Evolutionary conservation across 371 early-diverging fungal genomes (phyloP).

Genomic region (Capillidium heterosporum): DNA sequence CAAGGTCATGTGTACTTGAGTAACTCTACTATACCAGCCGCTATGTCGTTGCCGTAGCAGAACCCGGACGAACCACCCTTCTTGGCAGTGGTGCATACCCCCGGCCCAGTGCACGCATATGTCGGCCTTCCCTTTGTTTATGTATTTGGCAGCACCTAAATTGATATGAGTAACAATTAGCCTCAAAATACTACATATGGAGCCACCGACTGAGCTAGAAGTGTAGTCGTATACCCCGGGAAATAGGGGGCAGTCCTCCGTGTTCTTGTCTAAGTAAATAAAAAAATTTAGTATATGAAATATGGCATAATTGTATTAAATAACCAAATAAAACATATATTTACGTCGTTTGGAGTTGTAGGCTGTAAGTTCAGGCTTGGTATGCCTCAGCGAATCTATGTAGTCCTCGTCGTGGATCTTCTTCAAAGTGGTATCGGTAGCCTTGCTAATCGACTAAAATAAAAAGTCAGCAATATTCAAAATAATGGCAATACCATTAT

Average conservation of each 20-base stretch:
- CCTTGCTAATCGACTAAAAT: slow-evolving; percentile 56
- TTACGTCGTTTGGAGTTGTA: slow-evolving; percentile 48
- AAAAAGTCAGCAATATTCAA: background rate
- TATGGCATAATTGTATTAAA: background rate
- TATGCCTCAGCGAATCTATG: slow-evolving; percentile 86
- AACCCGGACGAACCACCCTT: slow-evolving; percentile 93
- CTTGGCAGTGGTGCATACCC: slow-evolving; percentile 97
- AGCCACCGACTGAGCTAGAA: slow-evolving; percentile 80
- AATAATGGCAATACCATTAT: slow-evolving; percentile 32
- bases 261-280: slow-evolving; percentile 45
- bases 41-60: slow-evolving; percentile 99
- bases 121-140: slow-evolving; percentile 80
- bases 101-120: slow-evolving; percentile 98
- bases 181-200: slow-evolving; percentile 42
- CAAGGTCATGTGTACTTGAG: slow-evolving; percentile 28
- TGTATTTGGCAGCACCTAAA: slow-evolving; percentile 67
- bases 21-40: slow-evolving; percentile 88
- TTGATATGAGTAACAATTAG: too few relatives aligned
- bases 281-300: slow-evolving; percentile 11
- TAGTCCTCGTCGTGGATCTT: slow-evolving; percentile 98
- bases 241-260: slow-evolving; percentile 97
- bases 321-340: slow-evolving; percentile 42
- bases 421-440: slow-evolving; percentile 84
- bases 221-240: slow-evolving; percentile 93
- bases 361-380: slow-evolving; percentile 84